Base-by-base conservation (phyloP, 345 rosid genomes). In the Gossypium rotundifolium region DNA sequence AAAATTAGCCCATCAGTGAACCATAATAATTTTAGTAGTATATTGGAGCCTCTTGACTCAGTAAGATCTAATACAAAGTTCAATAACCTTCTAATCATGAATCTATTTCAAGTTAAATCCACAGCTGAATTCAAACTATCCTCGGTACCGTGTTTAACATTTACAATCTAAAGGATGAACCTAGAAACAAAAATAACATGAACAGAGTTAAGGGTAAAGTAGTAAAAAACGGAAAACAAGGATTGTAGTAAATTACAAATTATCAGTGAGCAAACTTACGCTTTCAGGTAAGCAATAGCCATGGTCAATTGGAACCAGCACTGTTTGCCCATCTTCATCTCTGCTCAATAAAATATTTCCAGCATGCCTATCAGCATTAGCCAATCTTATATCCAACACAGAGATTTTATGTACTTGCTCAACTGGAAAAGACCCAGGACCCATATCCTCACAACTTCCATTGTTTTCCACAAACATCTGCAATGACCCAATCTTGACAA, bases 371-470 rank as follows among this genome's bases (percentile, higher is more conserved):
- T 93, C 98, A 11, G 95, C 87, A 74, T 93, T 93, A 3, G 98
- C 97, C 83, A 93, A 80, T 83, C 98, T 93, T 67, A 93, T 85
- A 81, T 93, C 98, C 81, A 91, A 53, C 76, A 93, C 97, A 7
- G 92, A 86, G 16, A 93, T 93, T 85, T 90, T 93, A 78, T 93
- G 98, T 60, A 91, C 97, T 79, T 93, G 95, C 17, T 88, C 84
- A 2, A 85, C 83, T 0, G 98, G 97, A 73, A 93, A 93, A 66
- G 83, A 81, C 59, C 79, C 72, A 20, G 97, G 93, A 60, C 97
- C 98, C 87, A 90, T 85, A 74, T 93, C 97, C 83, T 93, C 98
- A 80, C 98, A 93, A 60, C 95, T 93, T 33, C 97, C 98, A 67
- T 73, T 66, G 29, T 91, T 93, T 80, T 88, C 81, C 48, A 87